phyloP scores from a whole-genome alignment of 2,329 filamentous ascomycete species.

The Cladosporium sp. region DNA sequence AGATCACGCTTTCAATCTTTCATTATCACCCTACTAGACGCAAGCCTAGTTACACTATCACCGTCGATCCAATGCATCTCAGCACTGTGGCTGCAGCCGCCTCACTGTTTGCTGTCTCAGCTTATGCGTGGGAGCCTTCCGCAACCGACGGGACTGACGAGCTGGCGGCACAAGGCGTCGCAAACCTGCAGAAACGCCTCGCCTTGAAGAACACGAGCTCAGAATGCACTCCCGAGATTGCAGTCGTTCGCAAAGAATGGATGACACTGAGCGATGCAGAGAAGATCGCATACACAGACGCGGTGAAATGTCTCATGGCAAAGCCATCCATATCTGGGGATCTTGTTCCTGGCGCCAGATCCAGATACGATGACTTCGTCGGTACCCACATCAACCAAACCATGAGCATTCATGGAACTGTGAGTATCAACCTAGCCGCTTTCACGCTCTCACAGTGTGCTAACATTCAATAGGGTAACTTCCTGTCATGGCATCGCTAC shows the following conservation, averaged over 20 bases:
- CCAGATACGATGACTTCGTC: slow-evolving; percentile 29
- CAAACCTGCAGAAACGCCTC: slow-evolving; percentile 16
- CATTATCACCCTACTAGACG: not conserved
- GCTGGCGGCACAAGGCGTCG: slow-evolving; percentile 21
- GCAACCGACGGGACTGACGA: slow-evolving; percentile 23
- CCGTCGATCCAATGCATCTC: slow-evolving; percentile 7
- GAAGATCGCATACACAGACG: slow-evolving; percentile 29
- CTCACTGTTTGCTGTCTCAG: slow-evolving; percentile 9
- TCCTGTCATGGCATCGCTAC: slow-evolving; percentile 42
- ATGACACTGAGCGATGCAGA: slow-evolving; percentile 20
- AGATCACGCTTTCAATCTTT: not conserved
- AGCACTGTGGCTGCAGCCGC: not conserved
- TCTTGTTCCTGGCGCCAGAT: slow-evolving; percentile 23
- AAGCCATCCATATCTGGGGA: slow-evolving; percentile 21
- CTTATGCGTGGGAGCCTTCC: slow-evolving; percentile 21
- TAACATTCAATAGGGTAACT: slow-evolving; percentile 21
- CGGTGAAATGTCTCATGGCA: slow-evolving; percentile 27
- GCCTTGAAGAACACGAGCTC: not conserved
- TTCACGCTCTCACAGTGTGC: not conserved
- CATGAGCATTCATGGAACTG: slow-evolving; percentile 22
- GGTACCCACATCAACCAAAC: slow-evolving; percentile 26
- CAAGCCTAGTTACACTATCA: not conserved
- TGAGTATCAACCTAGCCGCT: slow-evolving; percentile 9
- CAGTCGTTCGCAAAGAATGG: slow-evolving; percentile 42
- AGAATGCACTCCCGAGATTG: slow-evolving; percentile 30